Evolutionary conservation across 2,329 filamentous ascomycete species (phyloP).

Genomic region (Fusarium multiceps): DNA sequence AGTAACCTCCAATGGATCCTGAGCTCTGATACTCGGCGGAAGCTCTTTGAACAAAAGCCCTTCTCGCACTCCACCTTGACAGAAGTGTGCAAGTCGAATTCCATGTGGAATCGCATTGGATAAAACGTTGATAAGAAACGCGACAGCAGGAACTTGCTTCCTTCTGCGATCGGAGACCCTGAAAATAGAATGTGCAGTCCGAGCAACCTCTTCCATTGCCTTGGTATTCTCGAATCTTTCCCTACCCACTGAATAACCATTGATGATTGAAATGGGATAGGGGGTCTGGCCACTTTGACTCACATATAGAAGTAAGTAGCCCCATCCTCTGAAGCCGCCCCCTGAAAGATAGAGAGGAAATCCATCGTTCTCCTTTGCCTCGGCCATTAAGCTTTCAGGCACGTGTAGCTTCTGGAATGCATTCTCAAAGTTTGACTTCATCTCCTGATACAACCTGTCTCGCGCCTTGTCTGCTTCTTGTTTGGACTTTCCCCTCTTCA

Average conservation of each 20-base stretch:
- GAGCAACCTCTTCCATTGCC: constrained; percentile 27
- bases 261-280: constrained; percentile 28
- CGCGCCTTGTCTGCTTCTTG: constrained; percentile 20
- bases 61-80: constrained; percentile 27
- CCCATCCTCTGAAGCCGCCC: constrained; percentile 26
- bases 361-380: constrained; percentile 16
- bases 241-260: constrained; percentile 15
- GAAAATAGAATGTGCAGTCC: constrained; percentile 25
- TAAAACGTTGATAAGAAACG: constrained; percentile 20
- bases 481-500: constrained; percentile 23
- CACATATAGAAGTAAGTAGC: constrained; percentile 26
- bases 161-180: constrained; percentile 24
- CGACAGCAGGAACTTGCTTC: constrained; percentile 25
- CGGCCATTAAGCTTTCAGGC: constrained; percentile 8
- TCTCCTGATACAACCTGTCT: constrained; percentile 14
- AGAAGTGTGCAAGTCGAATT: constrained; percentile 24
- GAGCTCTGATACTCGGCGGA: constrained; percentile 13
- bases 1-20: constrained; percentile 25
- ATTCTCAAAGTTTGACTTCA: constrained; percentile 9
- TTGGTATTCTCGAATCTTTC: constrained; percentile 29
- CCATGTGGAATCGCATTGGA: constrained; percentile 23
- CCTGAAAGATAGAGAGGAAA: constrained; percentile 27
- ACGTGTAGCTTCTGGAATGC: constrained; percentile 20
- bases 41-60: constrained; percentile 23
- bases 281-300: constrained; percentile 10